Evolutionary conservation across 2,329 filamentous ascomycete species (phyloP).

Genomic region (Sclerotiophoma versabilis): DNA sequence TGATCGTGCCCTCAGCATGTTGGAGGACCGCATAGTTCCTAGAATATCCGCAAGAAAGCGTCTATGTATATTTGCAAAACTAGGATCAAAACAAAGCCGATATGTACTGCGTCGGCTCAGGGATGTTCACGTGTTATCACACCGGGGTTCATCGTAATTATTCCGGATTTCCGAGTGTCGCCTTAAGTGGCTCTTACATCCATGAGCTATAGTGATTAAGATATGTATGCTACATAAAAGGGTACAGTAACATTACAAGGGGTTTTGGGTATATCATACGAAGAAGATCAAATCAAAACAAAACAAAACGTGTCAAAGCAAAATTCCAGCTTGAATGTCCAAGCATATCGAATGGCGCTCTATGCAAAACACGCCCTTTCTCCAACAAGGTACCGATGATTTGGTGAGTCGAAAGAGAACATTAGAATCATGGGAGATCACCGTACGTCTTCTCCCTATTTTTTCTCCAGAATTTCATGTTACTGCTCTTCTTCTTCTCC

Average conservation of each 20-base stretch:
- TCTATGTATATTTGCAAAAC: neutral
- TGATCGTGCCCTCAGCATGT: neutral
- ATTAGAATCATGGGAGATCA: slow-evolving; percentile 23
- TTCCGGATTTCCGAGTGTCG: neutral
- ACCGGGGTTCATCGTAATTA: neutral
- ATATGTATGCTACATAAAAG: slow-evolving; percentile 12
- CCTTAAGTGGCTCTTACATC: neutral
- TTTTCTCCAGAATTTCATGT: slow-evolving; percentile 46
- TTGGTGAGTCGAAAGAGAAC: neutral
- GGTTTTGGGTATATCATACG: slow-evolving; percentile 14
- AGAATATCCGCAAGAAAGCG: neutral
- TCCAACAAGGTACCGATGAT: neutral
- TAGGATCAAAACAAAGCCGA: neutral
- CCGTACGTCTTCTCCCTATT: slow-evolving; percentile 33
- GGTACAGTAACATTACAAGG: slow-evolving; percentile 12
- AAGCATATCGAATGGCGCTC: neutral
- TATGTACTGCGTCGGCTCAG: neutral
- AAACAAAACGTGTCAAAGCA: neutral
- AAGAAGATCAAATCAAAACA: neutral
- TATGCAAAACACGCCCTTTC: neutral
- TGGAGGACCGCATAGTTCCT: neutral
- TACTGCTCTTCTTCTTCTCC: slow-evolving; percentile 37
- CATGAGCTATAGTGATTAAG: neutral
- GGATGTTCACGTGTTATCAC: neutral
- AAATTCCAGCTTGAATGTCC: neutral